phyloP scores from a whole-genome alignment of 148 eudicot species.

The Silene latifolia region DNA sequence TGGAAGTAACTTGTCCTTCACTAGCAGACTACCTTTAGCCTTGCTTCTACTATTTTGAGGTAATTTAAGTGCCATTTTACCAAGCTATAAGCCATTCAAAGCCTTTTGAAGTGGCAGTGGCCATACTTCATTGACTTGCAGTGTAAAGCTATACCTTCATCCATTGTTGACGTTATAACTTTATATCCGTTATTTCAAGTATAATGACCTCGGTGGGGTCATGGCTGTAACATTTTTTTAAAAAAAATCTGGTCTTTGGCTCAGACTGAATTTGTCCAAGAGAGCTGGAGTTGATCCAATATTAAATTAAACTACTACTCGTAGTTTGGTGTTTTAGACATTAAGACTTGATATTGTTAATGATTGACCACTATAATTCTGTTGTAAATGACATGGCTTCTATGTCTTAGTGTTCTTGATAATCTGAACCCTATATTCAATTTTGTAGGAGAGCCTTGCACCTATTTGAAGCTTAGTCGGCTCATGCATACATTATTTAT shows the following conservation, averaged over 20 bases:
- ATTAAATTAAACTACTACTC: neutral
- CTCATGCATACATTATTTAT: constrained; percentile 7
- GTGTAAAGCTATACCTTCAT: neutral
- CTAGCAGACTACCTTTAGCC: neutral
- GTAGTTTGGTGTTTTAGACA: neutral
- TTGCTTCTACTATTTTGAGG: neutral
- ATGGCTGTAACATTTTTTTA: neutral
- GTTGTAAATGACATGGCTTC: constrained; percentile 8
- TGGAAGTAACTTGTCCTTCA: neutral
- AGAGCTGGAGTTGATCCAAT: neutral
- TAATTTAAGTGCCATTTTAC: neutral
- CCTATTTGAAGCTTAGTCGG: neutral
- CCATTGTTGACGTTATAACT: neutral
- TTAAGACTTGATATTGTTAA: neutral
- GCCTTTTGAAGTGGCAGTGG: neutral
- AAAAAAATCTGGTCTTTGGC: neutral
- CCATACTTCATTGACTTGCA: neutral
- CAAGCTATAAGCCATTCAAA: neutral
- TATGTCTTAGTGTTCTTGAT: neutral
- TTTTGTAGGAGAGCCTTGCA: constrained; percentile 9
- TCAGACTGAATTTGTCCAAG: neutral
- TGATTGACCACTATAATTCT: neutral
- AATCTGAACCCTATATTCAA: neutral
- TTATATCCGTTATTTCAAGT: neutral
- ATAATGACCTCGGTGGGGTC: neutral